Percentiles rank a stretch among this genome's conserved stretches.
Conservation (phyloP, 345 rosid genomes). For the Nephelium lappaceum region DNA sequence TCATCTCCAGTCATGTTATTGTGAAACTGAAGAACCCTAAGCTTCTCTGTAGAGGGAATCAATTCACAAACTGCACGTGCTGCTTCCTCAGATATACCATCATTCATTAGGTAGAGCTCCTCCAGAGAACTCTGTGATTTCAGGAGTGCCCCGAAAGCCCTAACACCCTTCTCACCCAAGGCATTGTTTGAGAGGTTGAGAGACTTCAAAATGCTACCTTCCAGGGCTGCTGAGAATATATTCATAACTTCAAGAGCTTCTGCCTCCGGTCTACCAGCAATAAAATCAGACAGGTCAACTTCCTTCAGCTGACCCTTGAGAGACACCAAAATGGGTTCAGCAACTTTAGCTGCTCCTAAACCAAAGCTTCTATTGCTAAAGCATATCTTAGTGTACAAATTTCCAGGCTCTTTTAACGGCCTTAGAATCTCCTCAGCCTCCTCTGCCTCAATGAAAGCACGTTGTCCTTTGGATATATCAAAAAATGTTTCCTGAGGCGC, state of each 20-base stretch:
- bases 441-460: conserved; percentile 72
- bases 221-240: conserved; percentile 74
- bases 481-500: conserved; percentile 48
- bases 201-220: conserved; percentile 64
- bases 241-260: conserved; percentile 91
- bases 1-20: conserved; percentile 94
- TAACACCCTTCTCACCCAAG: conserved; percentile 90
- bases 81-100: conserved; percentile 94
- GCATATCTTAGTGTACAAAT: conserved; percentile 77
- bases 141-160: conserved; percentile 76
- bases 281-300: conserved; percentile 86
- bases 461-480: conserved; percentile 73
- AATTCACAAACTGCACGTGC: conserved; percentile 77
- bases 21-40: conserved; percentile 81
- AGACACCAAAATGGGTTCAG: conserved; percentile 73
- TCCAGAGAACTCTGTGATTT: conserved; percentile 72
- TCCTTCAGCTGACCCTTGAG: conserved; percentile 76
- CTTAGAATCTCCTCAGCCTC: conserved; percentile 79
- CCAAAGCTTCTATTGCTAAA: conserved; percentile 94
- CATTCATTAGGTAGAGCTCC: conserved; percentile 84
- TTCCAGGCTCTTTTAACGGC: conserved; percentile 75
- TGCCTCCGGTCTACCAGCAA: conserved; percentile 84
- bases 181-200: conserved; percentile 89
- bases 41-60: conserved; percentile 83
- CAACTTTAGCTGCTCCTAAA: conserved; percentile 73